These are phyloP conservation scores for Penicillium crustosum DNA, from an alignment of 2,329 filamentous ascomycete species.

Conservation along the genomic window DNA sequence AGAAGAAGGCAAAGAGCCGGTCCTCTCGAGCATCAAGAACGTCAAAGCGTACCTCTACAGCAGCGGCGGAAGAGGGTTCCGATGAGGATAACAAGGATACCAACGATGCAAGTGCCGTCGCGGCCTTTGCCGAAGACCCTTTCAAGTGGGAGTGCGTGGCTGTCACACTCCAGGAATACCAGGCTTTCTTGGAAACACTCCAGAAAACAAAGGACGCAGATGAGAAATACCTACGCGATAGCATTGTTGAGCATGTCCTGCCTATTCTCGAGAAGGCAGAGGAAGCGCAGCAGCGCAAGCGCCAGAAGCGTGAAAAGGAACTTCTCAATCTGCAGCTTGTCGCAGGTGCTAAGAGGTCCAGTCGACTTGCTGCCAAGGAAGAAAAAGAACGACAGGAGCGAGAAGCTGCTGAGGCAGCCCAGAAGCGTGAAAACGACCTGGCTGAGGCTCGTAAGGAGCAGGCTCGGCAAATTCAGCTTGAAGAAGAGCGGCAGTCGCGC, in stretches of 20 bases:
- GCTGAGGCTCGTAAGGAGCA: slow-evolving; percentile 60
- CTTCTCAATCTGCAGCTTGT: slow-evolving; percentile 78
- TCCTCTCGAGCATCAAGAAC: slow-evolving; percentile 64
- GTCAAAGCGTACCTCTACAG: slow-evolving; percentile 62
- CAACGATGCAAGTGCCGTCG: slow-evolving; percentile 29
- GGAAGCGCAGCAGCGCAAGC: slow-evolving; percentile 67
- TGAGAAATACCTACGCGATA: slow-evolving; percentile 73
- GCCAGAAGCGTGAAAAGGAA: slow-evolving; percentile 75
- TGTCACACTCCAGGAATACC: slow-evolving; percentile 75
- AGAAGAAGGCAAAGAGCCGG: slow-evolving; percentile 65
- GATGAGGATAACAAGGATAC: slow-evolving; percentile 45
- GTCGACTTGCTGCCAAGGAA: slow-evolving; percentile 76
- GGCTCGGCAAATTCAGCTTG: slow-evolving; percentile 61
- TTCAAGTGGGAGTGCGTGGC: slow-evolving; percentile 91
- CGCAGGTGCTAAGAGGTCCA: slow-evolving; percentile 91
- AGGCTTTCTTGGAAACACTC: slow-evolving; percentile 67
- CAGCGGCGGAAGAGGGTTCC: slow-evolving; percentile 42
- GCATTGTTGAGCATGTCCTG: slow-evolving; percentile 74
- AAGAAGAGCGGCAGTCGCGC: slow-evolving; percentile 74
- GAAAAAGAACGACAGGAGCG: slow-evolving; percentile 77
- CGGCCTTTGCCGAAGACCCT: slow-evolving; percentile 57
- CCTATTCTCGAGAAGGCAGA: slow-evolving; percentile 79
- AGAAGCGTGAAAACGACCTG: slow-evolving; percentile 64
- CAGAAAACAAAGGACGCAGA: slow-evolving; percentile 77
- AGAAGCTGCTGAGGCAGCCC: slow-evolving; percentile 68